Evolutionary conservation across 177 flowering plant genomes (phyloP).

Genomic region (Vitis hybrid): DNA sequence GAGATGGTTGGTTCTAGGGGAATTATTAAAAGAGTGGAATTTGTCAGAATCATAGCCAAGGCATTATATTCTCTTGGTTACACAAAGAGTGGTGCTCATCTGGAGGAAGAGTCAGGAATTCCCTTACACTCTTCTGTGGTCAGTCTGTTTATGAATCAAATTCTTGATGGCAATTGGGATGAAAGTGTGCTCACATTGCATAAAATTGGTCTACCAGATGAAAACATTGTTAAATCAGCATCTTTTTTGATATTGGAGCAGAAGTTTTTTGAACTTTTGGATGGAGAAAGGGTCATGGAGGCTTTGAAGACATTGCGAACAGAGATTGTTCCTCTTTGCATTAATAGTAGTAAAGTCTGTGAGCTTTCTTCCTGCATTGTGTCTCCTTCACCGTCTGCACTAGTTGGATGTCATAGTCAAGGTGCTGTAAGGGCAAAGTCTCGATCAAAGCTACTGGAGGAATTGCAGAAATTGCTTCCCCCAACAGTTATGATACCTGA

Average conservation of each 20-base stretch:
- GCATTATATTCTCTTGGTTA: conserved; percentile 87
- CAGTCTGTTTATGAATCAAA: conserved; percentile 56
- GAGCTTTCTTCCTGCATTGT: conserved; percentile 70
- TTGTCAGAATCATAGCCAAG: conserved; percentile 70
- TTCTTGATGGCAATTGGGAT: conserved; percentile 85
- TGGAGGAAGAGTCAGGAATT: conserved; percentile 94
- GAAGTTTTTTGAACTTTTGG: conserved; percentile 72
- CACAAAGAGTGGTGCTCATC: conserved; percentile 55
- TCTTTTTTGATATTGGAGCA: conserved; percentile 79
- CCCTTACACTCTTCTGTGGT: conserved; percentile 61
- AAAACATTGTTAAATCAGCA: conserved; percentile 53
- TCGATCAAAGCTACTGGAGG: conserved; percentile 53
- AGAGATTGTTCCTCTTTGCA: conserved; percentile 74
- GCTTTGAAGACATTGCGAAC: conserved; percentile 73
- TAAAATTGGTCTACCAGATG: conserved; percentile 57
- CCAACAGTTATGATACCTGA: conserved; percentile 72
- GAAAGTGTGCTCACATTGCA: conserved; percentile 66
- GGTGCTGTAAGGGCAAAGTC: conserved; percentile 31
- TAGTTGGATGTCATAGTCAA: conserved; percentile 29
- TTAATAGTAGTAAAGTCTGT: conserved; percentile 49
- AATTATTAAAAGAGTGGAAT: conserved; percentile 67
- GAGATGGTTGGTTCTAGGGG: conserved; percentile 75
- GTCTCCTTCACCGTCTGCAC: conserved; percentile 35
- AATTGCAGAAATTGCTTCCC: conserved; percentile 73
- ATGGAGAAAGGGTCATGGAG: conserved; percentile 50